phyloP scores from a whole-genome alignment of 2,329 filamentous ascomycete genomes.

The Aureobasidium namibiae region DNA sequence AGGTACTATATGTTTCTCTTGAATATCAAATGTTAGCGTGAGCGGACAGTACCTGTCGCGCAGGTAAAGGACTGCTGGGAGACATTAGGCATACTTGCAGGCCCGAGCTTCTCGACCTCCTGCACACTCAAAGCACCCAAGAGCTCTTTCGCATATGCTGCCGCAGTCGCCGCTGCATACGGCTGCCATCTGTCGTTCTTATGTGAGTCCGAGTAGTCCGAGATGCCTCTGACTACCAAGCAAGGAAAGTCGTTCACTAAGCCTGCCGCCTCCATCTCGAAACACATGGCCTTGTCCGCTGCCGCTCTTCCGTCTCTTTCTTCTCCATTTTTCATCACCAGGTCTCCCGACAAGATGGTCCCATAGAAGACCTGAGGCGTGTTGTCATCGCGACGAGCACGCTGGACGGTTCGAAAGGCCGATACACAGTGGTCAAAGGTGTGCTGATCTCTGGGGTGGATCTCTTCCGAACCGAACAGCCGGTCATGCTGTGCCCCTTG shows the following conservation, averaged over 20 bases:
- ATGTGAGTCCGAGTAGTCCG: constrained; percentile 21
- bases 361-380: constrained; percentile 30
- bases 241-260: constrained; percentile 16
- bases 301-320: constrained; percentile 7
- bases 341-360: constrained; percentile 31
- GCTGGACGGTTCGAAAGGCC: not conserved
- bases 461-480: not conserved
- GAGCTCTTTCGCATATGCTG: constrained; percentile 18
- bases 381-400: not conserved
- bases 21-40: not conserved
- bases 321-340: constrained; percentile 9
- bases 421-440: not conserved
- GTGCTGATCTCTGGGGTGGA: not conserved
- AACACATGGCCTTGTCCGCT: constrained; percentile 13
- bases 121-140: not conserved
- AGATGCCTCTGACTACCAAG: constrained; percentile 22
- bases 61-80: not conserved
- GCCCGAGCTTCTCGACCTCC: not conserved
- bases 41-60: not conserved
- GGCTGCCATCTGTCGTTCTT: constrained; percentile 21
- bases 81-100: not conserved
- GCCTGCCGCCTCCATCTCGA: constrained; percentile 17
- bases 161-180: constrained; percentile 19
- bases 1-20: not conserved
- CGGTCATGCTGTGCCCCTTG: not conserved